A percentile compares a stretch with the other conserved stretches of the same genome.
These are phyloP conservation scores for Ilyonectria destructans DNA, from an alignment of 2,329 filamentous ascomycete genomes.

Conservation along the genomic window DNA sequence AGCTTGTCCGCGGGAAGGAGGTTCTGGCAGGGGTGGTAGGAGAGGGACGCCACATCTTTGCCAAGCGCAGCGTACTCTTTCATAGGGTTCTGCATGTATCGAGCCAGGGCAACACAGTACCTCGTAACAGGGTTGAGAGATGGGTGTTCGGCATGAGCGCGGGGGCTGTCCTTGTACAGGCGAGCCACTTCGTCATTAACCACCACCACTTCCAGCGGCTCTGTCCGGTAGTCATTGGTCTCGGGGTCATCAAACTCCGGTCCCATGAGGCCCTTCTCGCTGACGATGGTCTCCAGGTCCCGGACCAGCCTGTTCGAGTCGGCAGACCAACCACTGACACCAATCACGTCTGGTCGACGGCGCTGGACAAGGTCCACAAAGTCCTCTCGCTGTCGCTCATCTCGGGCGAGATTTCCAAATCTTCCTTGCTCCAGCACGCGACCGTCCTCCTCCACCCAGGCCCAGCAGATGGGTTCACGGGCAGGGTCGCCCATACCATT, in stretches of 20 bases:
- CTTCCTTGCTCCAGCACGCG: slow-evolving; percentile 91
- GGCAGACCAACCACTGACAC: slow-evolving; percentile 89
- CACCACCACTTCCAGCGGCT: slow-evolving; percentile 89
- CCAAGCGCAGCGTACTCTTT: slow-evolving; percentile 97
- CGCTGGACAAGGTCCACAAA: slow-evolving; percentile 87
- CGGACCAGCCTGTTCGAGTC: slow-evolving; percentile 89
- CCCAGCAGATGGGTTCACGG: slow-evolving; percentile 90
- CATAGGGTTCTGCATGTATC: slow-evolving; percentile 95
- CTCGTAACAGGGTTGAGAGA: slow-evolving; percentile 83
- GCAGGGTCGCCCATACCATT: slow-evolving; percentile 83
- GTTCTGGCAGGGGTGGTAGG: slow-evolving; percentile 92
- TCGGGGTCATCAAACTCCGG: slow-evolving; percentile 87
- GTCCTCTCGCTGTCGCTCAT: slow-evolving; percentile 76
- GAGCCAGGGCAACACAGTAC: slow-evolving; percentile 91
- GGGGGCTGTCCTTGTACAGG: slow-evolving; percentile 91
- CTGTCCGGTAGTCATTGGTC: slow-evolving; percentile 81
- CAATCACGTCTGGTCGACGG: slow-evolving; percentile 90
- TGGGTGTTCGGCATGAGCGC: slow-evolving; percentile 86
- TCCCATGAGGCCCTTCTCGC: slow-evolving; percentile 82
- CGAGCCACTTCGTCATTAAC: slow-evolving; percentile 98
- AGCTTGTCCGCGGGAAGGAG: slow-evolving; percentile 91
- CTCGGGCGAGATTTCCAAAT: slow-evolving; percentile 83
- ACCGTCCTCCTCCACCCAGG: slow-evolving; percentile 94
- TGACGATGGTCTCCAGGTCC: slow-evolving; percentile 84
- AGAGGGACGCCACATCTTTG: slow-evolving; percentile 87